These are phyloP conservation scores for Inga leiocalycina DNA, from an alignment of 306 rosid genomes.

Conservation along the genomic window DNA sequence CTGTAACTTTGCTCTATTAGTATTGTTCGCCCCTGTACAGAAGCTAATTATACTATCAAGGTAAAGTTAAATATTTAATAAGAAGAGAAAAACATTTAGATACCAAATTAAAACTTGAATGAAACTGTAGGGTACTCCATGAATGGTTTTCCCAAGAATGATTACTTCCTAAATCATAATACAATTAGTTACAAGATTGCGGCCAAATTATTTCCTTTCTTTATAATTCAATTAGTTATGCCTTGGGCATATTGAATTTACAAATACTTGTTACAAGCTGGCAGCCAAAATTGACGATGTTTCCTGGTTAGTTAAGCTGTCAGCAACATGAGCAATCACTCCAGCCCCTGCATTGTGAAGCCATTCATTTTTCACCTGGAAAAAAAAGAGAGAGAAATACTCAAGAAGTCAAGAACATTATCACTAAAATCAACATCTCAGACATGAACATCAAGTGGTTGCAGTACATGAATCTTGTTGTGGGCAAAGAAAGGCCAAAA, in stretches of 20 bases:
- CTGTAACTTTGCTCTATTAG: too few relatives aligned
- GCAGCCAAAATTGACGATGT: slow-evolving; percentile 58
- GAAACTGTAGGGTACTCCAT: too few relatives aligned
- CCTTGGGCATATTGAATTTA: slow-evolving; percentile 15
- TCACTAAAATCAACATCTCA: slow-evolving; percentile 17
- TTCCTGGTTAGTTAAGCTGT: slow-evolving; percentile 81
- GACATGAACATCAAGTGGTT: slow-evolving; percentile 1
- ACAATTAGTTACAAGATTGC: slow-evolving; percentile 59
- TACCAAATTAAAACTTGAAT: too few relatives aligned
- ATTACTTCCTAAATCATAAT: slow-evolving; percentile 14
- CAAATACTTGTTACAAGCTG: slow-evolving; percentile 55
- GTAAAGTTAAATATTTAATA: too few relatives aligned
- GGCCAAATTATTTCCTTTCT: slow-evolving; percentile 25
- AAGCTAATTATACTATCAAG: too few relatives aligned
- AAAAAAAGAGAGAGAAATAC: slow-evolving; percentile 19
- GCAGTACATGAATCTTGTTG: slow-evolving; percentile 89
- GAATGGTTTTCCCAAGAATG: too few relatives aligned
- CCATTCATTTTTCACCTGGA: slow-evolving; percentile 96
- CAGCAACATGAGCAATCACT: slow-evolving; percentile 89
- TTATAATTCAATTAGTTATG: slow-evolving; percentile 21
- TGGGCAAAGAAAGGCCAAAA: slow-evolving; percentile 94
- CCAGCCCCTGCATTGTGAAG: slow-evolving; percentile 90
- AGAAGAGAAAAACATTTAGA: too few relatives aligned
- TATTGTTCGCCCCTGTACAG: too few relatives aligned
- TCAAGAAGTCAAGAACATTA: slow-evolving; percentile 14